phyloP scores from a whole-genome alignment of 345 rosid species.

The Zanthoxylum bungeanum region DNA sequence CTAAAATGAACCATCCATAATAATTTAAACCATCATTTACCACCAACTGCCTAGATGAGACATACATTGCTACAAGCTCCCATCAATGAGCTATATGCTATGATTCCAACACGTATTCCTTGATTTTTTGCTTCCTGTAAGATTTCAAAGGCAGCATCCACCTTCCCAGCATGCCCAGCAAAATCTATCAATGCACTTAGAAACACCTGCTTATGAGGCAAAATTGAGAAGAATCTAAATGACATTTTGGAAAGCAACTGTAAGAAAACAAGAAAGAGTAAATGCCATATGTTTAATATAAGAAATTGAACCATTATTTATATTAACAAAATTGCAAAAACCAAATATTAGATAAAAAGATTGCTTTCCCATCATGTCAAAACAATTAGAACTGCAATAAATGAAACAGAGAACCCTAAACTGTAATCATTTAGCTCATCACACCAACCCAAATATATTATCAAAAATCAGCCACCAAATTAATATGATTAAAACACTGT shows the following conservation, averaged over 20 bases:
- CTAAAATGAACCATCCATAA: neutral
- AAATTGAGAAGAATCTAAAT: conserved; percentile 4
- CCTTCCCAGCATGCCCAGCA: conserved; percentile 80
- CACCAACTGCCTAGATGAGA: conserved; percentile 10
- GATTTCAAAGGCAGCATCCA: conserved; percentile 75
- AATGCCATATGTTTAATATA: neutral
- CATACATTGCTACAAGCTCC: conserved; percentile 98
- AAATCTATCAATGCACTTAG: conserved; percentile 84
- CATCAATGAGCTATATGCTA: conserved; percentile 94
- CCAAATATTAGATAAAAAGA: neutral
- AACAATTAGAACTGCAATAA: neutral
- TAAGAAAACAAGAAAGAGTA: too few relatives aligned
- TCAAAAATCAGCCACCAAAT: neutral
- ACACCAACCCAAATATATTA: neutral
- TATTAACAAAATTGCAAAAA: neutral
- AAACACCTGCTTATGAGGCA: conserved; percentile 55
- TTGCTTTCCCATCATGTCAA: neutral
- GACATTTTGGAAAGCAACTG: neutral
- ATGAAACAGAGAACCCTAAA: neutral
- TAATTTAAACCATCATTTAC: neutral
- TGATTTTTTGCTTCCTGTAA: conserved; percentile 58
- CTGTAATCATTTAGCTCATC: neutral
- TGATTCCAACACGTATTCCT: conserved; percentile 60
- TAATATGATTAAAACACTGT: neutral
- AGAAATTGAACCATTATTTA: neutral